Evolutionary conservation across 192 early-diverging fungal species (phyloP), one percentile per base, ranked within the genome.

Genomic region (Lobosporangium transversale): DNA sequence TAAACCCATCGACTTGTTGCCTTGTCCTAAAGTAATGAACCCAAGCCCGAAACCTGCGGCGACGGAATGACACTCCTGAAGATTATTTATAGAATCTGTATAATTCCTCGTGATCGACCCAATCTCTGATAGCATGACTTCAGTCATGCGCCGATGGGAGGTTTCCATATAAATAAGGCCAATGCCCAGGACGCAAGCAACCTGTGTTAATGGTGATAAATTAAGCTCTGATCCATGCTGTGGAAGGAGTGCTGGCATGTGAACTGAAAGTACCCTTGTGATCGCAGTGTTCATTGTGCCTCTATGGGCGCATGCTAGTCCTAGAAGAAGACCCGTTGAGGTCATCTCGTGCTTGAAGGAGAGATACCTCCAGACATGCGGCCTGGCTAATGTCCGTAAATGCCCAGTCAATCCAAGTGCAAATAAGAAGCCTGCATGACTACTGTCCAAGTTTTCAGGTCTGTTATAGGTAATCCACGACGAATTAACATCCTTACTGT

Each of bases 391-490:
- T 17, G 86, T 79, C 64, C 79, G 81, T 7, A 96, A 78, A 52
- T 91, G 90, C 2, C 95, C 94, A 20, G 85, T 89, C 24, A 97
- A 66, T 0, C 96, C 96, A 42, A 96, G 71, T 0, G 88, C 95
- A 17, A 96, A 73, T 2, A 97, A 50, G 59, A 97, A 89, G 4
- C 92, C 94, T 17, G 91, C 95, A 61, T 98, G 93, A 8, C 78
- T 68, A 21, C 83, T 76, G 43, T 85, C 78, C 10, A 87, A 55
- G 26, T 80, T 81, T 7, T 68, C 84, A 12, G 85, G 87, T 29
- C 86, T 78, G 58, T 94, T 93, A 65, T 90, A 89, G 10, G 88
- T 73, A 53, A 98, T 91, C 96, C 96, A 98, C 15, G 90, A 88
- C 4, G 87, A 83, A 27, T 87, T 86, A 4, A 91, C 86, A 6